These are phyloP conservation scores for Rhododendron molle DNA, from an alignment of 148 eudicot genomes.

Conservation along the genomic window DNA sequence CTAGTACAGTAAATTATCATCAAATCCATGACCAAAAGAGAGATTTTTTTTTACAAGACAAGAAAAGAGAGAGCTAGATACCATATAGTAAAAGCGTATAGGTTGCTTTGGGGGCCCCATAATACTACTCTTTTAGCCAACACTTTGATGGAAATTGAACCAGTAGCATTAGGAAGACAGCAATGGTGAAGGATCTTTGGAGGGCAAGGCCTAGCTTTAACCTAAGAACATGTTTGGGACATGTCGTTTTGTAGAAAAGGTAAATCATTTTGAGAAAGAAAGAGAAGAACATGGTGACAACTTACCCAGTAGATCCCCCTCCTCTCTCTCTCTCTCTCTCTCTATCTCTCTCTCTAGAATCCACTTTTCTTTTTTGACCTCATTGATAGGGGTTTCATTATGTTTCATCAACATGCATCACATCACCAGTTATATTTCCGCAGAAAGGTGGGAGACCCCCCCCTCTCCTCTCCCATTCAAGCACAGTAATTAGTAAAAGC, in stretches of 20 bases:
- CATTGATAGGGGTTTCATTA: constrained; percentile 13
- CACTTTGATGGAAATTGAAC: constrained; percentile 21
- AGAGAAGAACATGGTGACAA: constrained; percentile 7
- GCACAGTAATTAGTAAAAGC: neutral
- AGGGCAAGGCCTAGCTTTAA: constrained; percentile 19
- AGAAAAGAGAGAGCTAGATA: neutral
- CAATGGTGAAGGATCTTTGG: constrained; percentile 12
- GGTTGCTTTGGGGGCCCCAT: constrained; percentile 6
- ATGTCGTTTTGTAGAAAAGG: constrained; percentile 35
- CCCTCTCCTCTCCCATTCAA: neutral
- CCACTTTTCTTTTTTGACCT: constrained; percentile 8
- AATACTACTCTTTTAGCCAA: constrained; percentile 21
- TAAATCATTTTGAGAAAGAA: neutral
- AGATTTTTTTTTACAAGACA: neutral
- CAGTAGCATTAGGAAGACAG: constrained; percentile 18
- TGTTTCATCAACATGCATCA: constrained; percentile 12
- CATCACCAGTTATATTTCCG: neutral
- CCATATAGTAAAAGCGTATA: neutral
- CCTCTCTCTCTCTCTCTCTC: neutral
- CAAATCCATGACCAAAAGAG: neutral
- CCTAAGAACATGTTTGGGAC: constrained; percentile 54
- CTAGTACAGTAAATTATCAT: constrained; percentile 4
- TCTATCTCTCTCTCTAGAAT: neutral
- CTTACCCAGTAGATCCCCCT: constrained; percentile 3
- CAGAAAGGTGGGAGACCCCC: neutral